phyloP scores from a whole-genome alignment of 495 filamentous ascomycete species.

The Trypethelium eluteriae region DNA sequence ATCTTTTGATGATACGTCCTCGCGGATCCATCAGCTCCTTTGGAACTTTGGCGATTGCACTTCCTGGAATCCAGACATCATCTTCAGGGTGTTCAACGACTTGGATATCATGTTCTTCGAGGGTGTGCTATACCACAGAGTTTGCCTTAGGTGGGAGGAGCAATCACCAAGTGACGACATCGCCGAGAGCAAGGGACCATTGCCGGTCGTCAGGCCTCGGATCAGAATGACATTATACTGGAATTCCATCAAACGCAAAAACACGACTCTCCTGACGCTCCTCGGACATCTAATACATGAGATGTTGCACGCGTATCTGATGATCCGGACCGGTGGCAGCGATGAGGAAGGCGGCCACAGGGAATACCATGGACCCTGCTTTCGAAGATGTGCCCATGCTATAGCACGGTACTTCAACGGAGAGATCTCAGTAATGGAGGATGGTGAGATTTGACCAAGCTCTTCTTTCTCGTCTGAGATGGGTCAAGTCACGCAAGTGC shows the following conservation, averaged over 20 bases:
- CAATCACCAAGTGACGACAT: background rate
- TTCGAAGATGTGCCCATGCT: constrained; percentile 4
- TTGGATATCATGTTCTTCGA: constrained; percentile 5
- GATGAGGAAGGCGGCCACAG: background rate
- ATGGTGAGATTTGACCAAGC: background rate
- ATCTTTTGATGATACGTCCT: background rate
- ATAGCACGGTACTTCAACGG: background rate
- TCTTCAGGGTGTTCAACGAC: constrained; percentile 6
- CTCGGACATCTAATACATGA: background rate
- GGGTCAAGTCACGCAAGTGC: background rate
- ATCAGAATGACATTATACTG: background rate
- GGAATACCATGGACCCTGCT: background rate
- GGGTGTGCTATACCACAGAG: constrained; percentile 1
- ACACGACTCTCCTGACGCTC: background rate
- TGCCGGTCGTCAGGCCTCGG: background rate
- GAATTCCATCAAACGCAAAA: background rate
- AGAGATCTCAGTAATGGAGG: background rate
- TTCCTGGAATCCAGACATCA: background rate
- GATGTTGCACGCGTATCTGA: constrained; percentile 3
- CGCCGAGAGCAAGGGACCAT: background rate
- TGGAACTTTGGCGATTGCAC: background rate
- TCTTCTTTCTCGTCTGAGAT: background rate
- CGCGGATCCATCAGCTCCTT: background rate
- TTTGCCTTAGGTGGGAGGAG: background rate
- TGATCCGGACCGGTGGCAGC: background rate